Conservation (phyloP, 306 rosid genomes). For the Adenanthera pavonina region DNA sequence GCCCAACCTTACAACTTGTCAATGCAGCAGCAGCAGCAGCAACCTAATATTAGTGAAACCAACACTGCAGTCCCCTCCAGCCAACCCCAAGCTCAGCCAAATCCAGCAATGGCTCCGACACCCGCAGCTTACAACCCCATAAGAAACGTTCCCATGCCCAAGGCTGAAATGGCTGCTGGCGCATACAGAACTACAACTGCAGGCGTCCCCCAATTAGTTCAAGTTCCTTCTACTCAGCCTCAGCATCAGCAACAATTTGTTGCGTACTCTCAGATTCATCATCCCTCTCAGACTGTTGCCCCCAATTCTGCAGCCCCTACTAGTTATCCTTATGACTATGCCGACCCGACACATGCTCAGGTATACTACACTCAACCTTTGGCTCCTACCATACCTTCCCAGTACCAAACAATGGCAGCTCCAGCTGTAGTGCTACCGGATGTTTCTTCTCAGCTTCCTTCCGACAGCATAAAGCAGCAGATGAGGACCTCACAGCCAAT, state of each 20-base stretch:
- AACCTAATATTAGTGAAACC: constrained; percentile 52
- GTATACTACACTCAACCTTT: constrained; percentile 64
- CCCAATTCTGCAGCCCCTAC: constrained; percentile 52
- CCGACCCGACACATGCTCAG: constrained; percentile 59
- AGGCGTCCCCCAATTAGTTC: constrained; percentile 66
- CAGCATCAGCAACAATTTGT: constrained; percentile 64
- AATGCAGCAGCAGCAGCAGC: constrained; percentile 49
- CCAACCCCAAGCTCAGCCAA: constrained; percentile 61
- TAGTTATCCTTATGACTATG: constrained; percentile 60
- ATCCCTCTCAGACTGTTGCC: constrained; percentile 65
- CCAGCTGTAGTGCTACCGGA: constrained; percentile 54
- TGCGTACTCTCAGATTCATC: constrained; percentile 70
- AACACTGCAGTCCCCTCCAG: constrained; percentile 46
- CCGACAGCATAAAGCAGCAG: constrained; percentile 70
- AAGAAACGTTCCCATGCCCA: constrained; percentile 56
- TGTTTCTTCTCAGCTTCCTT: constrained; percentile 63
- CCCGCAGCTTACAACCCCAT: constrained; percentile 54
- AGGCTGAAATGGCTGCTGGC: constrained; percentile 57
- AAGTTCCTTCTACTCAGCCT: constrained; percentile 60
- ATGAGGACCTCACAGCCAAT: constrained; percentile 63
- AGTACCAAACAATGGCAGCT: constrained; percentile 74
- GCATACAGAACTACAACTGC: constrained; percentile 60
- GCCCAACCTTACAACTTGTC: constrained; percentile 65
- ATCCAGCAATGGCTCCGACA: constrained; percentile 52
- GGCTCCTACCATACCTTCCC: constrained; percentile 61